Conservation (phyloP, 192 early-diverging fungal genomes). For the Glomus cerebriforme region DNA sequence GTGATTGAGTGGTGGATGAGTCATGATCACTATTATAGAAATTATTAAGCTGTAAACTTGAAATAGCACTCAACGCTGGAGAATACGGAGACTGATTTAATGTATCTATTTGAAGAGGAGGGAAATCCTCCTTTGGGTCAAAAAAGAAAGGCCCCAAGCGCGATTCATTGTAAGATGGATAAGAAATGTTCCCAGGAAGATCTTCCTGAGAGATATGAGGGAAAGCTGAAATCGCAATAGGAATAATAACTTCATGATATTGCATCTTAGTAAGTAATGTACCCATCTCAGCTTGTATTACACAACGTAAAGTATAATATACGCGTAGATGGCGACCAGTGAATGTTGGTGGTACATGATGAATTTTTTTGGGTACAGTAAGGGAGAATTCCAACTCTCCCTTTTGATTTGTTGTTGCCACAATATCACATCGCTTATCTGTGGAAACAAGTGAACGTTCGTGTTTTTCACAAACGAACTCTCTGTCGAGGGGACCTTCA, state of each 20-base stretch:
- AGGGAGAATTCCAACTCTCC: slow-evolving; percentile 30
- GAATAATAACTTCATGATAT: slow-evolving; percentile 40
- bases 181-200: slow-evolving; percentile 26
- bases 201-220: slow-evolving; percentile 36
- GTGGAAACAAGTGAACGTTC: slow-evolving; percentile 37
- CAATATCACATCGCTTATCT: background rate
- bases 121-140: slow-evolving; percentile 39
- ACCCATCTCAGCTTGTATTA: slow-evolving; percentile 36
- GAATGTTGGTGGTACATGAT: slow-evolving; percentile 46
- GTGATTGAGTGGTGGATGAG: background rate
- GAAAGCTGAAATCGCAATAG: slow-evolving; percentile 43
- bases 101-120: slow-evolving; percentile 15
- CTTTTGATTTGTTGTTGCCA: background rate
- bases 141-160: slow-evolving; percentile 40
- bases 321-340: slow-evolving; percentile 46
- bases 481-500: slow-evolving; percentile 46
- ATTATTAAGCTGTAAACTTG: background rate
- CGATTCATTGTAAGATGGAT: slow-evolving; percentile 31
- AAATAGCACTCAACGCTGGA: background rate
- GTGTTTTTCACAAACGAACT: slow-evolving; percentile 41
- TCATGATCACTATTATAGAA: background rate
- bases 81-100: background rate
- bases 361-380: slow-evolving; percentile 40
- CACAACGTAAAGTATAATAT: slow-evolving; percentile 42
- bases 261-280: slow-evolving; percentile 41